A percentile compares a stretch with the other conserved stretches of the same genome.
phyloP scores from a whole-genome alignment of 352 stramenopile species.

The Pelagophyceae sp. region DNA sequence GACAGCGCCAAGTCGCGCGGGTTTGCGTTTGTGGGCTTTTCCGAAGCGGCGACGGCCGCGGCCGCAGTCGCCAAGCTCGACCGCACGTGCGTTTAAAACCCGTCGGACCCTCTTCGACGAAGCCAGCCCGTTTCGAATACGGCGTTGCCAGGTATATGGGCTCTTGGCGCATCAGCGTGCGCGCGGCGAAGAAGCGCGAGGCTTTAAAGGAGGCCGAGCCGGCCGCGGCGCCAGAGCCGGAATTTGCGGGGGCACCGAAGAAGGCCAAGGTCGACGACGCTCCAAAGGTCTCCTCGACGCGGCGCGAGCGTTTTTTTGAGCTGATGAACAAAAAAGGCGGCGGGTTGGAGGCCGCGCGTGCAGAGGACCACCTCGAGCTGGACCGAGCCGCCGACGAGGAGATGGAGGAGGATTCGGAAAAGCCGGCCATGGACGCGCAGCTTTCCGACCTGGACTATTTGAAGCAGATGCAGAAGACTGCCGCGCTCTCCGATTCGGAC shows the following conservation, averaged over 20 bases:
- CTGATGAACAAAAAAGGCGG: neutral
- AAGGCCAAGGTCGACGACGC: neutral
- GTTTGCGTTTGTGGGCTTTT: constrained; percentile 64
- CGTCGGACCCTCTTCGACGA: no score
- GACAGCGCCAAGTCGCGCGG: constrained; percentile 16
- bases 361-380: constrained; percentile 37
- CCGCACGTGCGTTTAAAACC: constrained; percentile 45
- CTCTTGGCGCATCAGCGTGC: constrained; percentile 42
- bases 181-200: constrained; percentile 39
- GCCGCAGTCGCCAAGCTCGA: constrained; percentile 52
- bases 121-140: no score
- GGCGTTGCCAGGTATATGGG: no score
- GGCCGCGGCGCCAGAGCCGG: constrained; percentile 30
- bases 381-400: constrained; percentile 39
- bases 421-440: constrained; percentile 42
- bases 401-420: constrained; percentile 27
- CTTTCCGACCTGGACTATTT: constrained; percentile 37
- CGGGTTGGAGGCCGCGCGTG: neutral
- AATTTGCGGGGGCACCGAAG: constrained; percentile 24
- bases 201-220: constrained; percentile 13
- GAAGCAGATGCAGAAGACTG: constrained; percentile 25
- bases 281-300: neutral
- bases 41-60: constrained; percentile 40
- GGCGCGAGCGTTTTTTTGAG: constrained; percentile 9
- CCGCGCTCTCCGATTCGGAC: constrained; percentile 33